phyloP scores from a whole-genome alignment of 2,329 filamentous ascomycete species.

The Neocucurbitaria cava region DNA sequence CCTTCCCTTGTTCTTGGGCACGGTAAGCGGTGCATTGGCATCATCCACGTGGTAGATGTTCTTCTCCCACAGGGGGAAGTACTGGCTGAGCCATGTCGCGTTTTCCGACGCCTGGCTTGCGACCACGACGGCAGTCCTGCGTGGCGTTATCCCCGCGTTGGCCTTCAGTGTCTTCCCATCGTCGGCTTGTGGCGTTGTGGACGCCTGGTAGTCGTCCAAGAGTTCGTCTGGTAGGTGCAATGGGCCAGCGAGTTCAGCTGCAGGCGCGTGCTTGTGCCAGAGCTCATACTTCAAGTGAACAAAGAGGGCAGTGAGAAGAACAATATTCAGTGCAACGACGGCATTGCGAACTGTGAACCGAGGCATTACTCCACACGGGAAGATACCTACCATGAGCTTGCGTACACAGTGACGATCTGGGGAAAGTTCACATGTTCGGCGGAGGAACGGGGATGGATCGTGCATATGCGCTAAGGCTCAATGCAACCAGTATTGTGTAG shows the following conservation, averaged over 20 bases:
- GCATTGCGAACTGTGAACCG: conserved; percentile 39
- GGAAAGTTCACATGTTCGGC: not conserved
- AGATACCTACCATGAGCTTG: conserved; percentile 4
- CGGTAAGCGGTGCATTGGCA: conserved; percentile 44
- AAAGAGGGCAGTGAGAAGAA: conserved; percentile 34
- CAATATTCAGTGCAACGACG: conserved; percentile 28
- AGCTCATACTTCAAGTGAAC: conserved; percentile 41
- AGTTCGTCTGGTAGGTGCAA: conserved; percentile 23
- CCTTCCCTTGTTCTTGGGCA: conserved; percentile 57
- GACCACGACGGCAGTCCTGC: conserved; percentile 46
- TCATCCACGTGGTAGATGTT: conserved; percentile 55
- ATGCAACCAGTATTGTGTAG: conserved; percentile 4
- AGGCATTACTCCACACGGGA: conserved; percentile 29
- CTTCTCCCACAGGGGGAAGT: conserved; percentile 50
- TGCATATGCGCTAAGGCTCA: not conserved
- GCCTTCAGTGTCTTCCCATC: conserved; percentile 19
- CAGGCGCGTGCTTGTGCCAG: conserved; percentile 23
- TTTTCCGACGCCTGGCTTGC: conserved; percentile 49
- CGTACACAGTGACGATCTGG: not conserved
- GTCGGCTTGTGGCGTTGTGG: conserved; percentile 7
- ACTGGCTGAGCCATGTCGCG: conserved; percentile 49
- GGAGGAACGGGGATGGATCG: not conserved
- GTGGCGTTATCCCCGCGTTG: conserved; percentile 16
- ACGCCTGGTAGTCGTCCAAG: conserved; percentile 14
- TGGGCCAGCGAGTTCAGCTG: conserved; percentile 12